A percentile compares a stretch with the other conserved stretches of the same genome.
phyloP scores from a whole-genome alignment of 2,329 filamentous ascomycete genomes.

The Botrytis squamosa region DNA sequence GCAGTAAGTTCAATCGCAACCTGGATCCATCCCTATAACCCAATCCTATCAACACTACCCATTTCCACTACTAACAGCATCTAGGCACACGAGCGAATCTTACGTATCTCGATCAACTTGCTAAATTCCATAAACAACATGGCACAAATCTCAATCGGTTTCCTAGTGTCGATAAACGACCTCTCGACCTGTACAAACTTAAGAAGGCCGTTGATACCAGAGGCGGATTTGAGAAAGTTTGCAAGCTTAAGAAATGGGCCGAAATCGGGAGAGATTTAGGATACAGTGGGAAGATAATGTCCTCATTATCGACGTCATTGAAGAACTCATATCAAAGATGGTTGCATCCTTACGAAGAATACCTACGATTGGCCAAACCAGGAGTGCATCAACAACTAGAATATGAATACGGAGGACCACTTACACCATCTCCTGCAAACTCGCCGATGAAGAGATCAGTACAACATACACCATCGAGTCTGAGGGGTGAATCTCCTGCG shows the following conservation, averaged over 20 bases:
- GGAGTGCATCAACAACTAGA: conserved; percentile 96
- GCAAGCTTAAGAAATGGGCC: conserved; percentile 98
- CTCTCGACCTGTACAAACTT: conserved; percentile 88
- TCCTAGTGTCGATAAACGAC: conserved; percentile 96
- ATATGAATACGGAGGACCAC: conserved; percentile 85
- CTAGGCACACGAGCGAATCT: conserved; percentile 90
- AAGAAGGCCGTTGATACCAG: conserved; percentile 96
- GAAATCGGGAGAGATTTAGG: conserved; percentile 95
- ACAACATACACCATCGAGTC: conserved; percentile 57
- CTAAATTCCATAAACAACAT: conserved; percentile 96
- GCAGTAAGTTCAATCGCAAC: conserved; percentile 63
- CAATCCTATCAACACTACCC: background rate
- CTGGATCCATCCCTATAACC: background rate
- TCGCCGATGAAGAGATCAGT: conserved; percentile 69
- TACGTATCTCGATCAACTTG: conserved; percentile 90
- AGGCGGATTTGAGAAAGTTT: conserved; percentile 94
- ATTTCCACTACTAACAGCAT: conserved; percentile 30
- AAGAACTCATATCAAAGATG: conserved; percentile 98
- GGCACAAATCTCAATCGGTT: conserved; percentile 91
- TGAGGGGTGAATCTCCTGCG: conserved; percentile 66
- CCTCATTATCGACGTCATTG: conserved; percentile 91
- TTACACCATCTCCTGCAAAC: conserved; percentile 74
- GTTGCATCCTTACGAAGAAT: conserved; percentile 96
- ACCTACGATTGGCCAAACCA: conserved; percentile 84
- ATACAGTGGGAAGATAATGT: conserved; percentile 99